A percentile compares a stretch with the other conserved stretches of the same genome.
Conservation (phyloP, 2,329 filamentous ascomycete species). For the Lasiodiplodia theobromae region DNA sequence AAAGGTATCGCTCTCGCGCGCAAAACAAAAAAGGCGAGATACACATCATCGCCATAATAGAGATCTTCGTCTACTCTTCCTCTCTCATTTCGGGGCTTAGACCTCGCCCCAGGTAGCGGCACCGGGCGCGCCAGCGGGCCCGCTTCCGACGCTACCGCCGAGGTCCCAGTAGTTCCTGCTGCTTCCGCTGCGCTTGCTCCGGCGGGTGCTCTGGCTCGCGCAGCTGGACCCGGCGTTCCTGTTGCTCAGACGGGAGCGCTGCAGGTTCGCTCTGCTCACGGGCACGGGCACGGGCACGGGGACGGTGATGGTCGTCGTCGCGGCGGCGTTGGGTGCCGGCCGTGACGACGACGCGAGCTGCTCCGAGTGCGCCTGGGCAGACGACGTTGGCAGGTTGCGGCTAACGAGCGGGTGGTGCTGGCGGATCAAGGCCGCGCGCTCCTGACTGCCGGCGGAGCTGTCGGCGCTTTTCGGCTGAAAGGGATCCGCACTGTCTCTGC, state of each 20-base stretch:
- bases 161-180: constrained; percentile 93
- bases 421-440: constrained; percentile 79
- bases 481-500: constrained; percentile 1
- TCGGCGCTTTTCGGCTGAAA: constrained; percentile 20
- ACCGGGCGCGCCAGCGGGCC: constrained; percentile 32
- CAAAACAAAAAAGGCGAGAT: neutral
- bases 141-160: constrained; percentile 77
- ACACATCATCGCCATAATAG: neutral
- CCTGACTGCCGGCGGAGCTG: constrained; percentile 23
- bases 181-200: constrained; percentile 72
- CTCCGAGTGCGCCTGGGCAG: constrained; percentile 3
- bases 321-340: constrained; percentile 33
- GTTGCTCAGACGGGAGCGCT: constrained; percentile 22
- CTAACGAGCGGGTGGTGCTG: constrained; percentile 88
- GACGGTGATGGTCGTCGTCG: constrained; percentile 30
- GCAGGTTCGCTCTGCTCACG: constrained; percentile 30
- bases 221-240: constrained; percentile 62
- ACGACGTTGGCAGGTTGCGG: constrained; percentile 42
- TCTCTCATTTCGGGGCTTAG: neutral
- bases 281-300: constrained; percentile 34
- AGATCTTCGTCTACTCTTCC: constrained; percentile 23
- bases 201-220: constrained; percentile 85
- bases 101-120: constrained; percentile 19
- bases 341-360: constrained; percentile 28
- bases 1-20: constrained; percentile 6